Evolutionary conservation across 345 rosid species (phyloP).

Genomic region (Cochlearia excelsa): DNA sequence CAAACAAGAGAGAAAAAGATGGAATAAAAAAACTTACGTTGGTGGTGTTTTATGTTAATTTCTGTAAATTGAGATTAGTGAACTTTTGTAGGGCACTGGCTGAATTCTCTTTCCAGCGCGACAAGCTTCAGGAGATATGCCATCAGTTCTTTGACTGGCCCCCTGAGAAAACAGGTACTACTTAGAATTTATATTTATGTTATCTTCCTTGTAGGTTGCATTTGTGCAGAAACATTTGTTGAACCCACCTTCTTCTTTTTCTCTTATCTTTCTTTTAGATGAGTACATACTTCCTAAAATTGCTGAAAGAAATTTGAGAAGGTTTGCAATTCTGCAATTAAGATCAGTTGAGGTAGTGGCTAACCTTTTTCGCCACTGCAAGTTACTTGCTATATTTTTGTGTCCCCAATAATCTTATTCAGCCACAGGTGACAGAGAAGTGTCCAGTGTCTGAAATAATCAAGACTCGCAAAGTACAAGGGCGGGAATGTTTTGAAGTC

Average conservation of each 20-base stretch:
- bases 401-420: conserved; percentile 1
- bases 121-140: conserved; percentile 59
- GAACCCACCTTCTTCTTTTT: not conserved
- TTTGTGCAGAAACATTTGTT: conserved; percentile 13
- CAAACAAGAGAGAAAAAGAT: not conserved
- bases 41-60: no score
- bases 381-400: conserved; percentile 3
- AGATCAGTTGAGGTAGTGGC: conserved; percentile 47
- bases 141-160: conserved; percentile 75
- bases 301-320: conserved; percentile 80
- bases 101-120: conserved; percentile 53
- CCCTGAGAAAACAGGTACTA: conserved; percentile 77
- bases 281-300: conserved; percentile 88
- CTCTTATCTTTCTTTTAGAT: conserved; percentile 40
- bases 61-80: not conserved
- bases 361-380: conserved; percentile 40
- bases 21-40: not conserved
- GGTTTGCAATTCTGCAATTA: conserved; percentile 60
- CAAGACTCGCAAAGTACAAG: conserved; percentile 63
- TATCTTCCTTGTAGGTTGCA: conserved; percentile 1
- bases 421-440: conserved; percentile 59
- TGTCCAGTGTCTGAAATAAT: conserved; percentile 77
- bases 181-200: conserved; percentile 1
- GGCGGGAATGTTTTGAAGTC: conserved; percentile 77
- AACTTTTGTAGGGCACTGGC: conserved; percentile 51